Evolutionary conservation across 2,329 filamentous ascomycete genomes (phyloP).

Genomic region (Fusarium neocosmosporiellum): DNA sequence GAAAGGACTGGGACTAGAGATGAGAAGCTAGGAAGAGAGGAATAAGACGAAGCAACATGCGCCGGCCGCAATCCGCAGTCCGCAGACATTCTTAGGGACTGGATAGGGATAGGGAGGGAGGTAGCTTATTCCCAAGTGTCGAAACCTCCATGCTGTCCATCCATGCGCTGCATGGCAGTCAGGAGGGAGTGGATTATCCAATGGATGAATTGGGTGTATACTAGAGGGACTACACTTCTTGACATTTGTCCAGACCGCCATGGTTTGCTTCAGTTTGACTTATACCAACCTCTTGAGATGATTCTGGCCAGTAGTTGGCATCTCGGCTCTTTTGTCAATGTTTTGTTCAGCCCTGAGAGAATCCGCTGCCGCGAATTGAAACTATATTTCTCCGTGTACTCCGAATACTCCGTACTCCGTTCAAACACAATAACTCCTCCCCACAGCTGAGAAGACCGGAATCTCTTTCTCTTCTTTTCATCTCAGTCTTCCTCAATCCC

Average conservation of each 20-base stretch:
- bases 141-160: not conserved
- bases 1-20: not conserved
- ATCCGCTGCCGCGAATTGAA: not conserved
- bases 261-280: not conserved
- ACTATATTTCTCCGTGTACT: not conserved
- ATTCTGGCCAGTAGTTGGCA: not conserved
- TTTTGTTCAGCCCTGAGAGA: not conserved
- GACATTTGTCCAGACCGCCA: not conserved
- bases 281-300: not conserved
- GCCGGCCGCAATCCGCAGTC: slow-evolving; percentile 16
- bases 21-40: not conserved
- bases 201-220: not conserved
- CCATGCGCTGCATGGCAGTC: not conserved
- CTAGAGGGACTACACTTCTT: not conserved
- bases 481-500: not conserved
- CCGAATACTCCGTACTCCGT: not conserved
- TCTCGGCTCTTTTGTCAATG: not conserved
- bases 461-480: slow-evolving; percentile 1
- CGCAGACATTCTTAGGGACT: not conserved
- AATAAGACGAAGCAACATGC: not conserved
- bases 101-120: not conserved
- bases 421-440: not conserved
- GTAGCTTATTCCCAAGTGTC: not conserved
- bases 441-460: not conserved
- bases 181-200: not conserved